Evolutionary conservation across 2,329 filamentous ascomycete genomes (phyloP).

Genomic region (Aspergillus niger): DNA sequence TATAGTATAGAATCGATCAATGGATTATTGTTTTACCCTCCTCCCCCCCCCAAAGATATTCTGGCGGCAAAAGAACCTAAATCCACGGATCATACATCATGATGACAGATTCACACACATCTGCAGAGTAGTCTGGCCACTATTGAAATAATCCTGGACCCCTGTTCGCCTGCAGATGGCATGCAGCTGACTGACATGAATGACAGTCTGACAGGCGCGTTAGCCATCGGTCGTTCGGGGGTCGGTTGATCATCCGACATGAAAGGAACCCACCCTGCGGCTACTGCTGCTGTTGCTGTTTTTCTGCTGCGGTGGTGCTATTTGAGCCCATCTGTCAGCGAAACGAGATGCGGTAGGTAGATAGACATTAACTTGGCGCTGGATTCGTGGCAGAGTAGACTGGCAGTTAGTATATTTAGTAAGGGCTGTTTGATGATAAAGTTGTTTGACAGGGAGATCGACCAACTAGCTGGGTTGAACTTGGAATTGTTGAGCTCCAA

Average conservation of each 20-base stretch:
- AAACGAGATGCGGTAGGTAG: too few relatives aligned
- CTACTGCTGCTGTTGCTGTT: background rate
- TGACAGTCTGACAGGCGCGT: constrained; percentile 6
- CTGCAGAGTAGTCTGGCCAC: background rate
- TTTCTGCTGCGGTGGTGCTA: background rate
- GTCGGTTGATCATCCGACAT: background rate
- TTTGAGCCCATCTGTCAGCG: background rate
- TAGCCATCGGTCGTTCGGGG: background rate
- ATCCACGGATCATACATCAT: background rate
- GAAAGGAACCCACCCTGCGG: background rate
- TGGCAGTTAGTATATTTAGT: too few relatives aligned
- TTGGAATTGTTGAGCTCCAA: background rate
- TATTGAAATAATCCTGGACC: background rate
- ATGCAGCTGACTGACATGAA: constrained; percentile 6
- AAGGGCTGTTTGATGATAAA: too few relatives aligned
- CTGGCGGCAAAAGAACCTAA: background rate
- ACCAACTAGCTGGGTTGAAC: background rate
- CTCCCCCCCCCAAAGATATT: background rate
- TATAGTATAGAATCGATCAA: too few relatives aligned
- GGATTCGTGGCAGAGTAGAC: too few relatives aligned
- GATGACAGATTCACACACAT: background rate
- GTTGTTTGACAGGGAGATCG: background rate
- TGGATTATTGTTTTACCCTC: too few relatives aligned
- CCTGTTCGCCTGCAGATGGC: background rate
- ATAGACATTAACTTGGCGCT: too few relatives aligned